phyloP scores from a whole-genome alignment of 306 rosid genomes.

The Ochetophila trinervis region DNA sequence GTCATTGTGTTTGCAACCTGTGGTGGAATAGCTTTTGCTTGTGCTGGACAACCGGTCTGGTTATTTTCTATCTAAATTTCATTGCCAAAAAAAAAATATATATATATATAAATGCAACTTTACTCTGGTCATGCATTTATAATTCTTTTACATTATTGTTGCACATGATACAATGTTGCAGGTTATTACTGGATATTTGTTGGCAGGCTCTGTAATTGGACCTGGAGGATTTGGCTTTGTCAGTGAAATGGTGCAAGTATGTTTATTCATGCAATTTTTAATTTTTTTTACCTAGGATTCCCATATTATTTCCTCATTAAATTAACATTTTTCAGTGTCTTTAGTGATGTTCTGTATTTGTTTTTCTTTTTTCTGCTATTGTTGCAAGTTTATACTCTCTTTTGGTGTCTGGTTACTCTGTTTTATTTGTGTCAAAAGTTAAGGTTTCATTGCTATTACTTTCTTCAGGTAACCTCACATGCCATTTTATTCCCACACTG shows the following conservation, averaged over 20 bases:
- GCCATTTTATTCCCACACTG: slow-evolving; percentile 4
- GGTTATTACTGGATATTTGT: slow-evolving; percentile 56
- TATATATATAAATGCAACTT: too few relatives aligned
- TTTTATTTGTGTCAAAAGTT: background rate
- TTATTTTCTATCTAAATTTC: slow-evolving; percentile 11
- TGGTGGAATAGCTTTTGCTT: slow-evolving; percentile 62
- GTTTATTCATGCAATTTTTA: slow-evolving; percentile 6
- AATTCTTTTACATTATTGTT: slow-evolving; percentile 10
- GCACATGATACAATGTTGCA: slow-evolving; percentile 19
- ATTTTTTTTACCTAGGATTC: slow-evolving; percentile 7
- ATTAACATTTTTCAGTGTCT: background rate
- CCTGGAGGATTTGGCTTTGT: slow-evolving; percentile 55
- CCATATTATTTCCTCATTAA: background rate
- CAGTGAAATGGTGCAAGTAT: slow-evolving; percentile 64
- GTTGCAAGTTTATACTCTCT: too few relatives aligned
- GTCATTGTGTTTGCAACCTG: slow-evolving; percentile 60
- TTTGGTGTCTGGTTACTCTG: too few relatives aligned
- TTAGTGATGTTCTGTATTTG: background rate
- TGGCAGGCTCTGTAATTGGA: slow-evolving; percentile 55
- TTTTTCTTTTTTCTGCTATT: too few relatives aligned
- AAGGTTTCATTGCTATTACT: background rate
- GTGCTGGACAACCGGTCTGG: slow-evolving; percentile 62
- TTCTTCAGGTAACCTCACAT: background rate
- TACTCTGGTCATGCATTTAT: slow-evolving; percentile 1
- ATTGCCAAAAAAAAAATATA: slow-evolving; percentile 3